A percentile compares a stretch with the other conserved stretches of the same genome.
These are phyloP conservation scores for Boletus sp. DNA, from an alignment of 768 basidiomycete species.

Conservation along the genomic window DNA sequence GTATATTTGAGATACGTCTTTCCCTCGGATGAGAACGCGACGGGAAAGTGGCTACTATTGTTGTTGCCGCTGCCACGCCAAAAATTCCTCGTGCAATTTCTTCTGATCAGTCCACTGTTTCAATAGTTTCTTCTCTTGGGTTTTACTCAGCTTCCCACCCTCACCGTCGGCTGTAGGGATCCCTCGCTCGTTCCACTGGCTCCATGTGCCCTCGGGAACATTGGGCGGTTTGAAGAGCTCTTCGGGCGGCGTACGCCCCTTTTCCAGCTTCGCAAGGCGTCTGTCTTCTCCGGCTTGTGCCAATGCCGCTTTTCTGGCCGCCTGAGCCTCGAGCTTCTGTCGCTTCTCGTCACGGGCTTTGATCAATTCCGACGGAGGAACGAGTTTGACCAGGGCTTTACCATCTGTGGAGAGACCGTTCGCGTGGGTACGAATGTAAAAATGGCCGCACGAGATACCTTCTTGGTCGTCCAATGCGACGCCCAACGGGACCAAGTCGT, in stretches of 20 bases:
- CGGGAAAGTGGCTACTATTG: slow-evolving; percentile 9
- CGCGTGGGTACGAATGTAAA: not conserved
- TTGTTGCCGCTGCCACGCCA: slow-evolving; percentile 44
- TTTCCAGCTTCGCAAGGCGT: slow-evolving; percentile 77
- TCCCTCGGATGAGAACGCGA: not conserved
- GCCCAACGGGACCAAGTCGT: slow-evolving; percentile 88
- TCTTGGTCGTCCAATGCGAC: slow-evolving; percentile 97
- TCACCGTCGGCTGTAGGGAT: slow-evolving; percentile 81
- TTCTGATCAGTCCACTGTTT: slow-evolving; percentile 74
- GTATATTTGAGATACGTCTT: not conserved
- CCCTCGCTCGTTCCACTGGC: slow-evolving; percentile 82
- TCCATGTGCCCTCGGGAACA: slow-evolving; percentile 66
- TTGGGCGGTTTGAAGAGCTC: slow-evolving; percentile 86
- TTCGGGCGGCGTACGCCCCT: slow-evolving; percentile 67
- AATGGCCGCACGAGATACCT: slow-evolving; percentile 43
- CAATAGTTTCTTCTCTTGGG: slow-evolving; percentile 64
- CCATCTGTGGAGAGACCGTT: slow-evolving; percentile 55
- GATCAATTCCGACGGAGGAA: slow-evolving; percentile 76
- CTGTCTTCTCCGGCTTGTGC: slow-evolving; percentile 64
- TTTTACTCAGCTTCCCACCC: slow-evolving; percentile 85
- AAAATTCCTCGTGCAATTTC: slow-evolving; percentile 77
- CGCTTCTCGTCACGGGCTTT: slow-evolving; percentile 87
- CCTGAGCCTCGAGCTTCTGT: slow-evolving; percentile 68
- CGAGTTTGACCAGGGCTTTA: slow-evolving; percentile 91
- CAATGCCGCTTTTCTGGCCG: slow-evolving; percentile 71